A percentile compares a stretch with the other conserved stretches of the same genome.
These are phyloP conservation scores for Trichocomaceae sp. DNA, from an alignment of 2,329 filamentous ascomycete genomes.

Conservation along the genomic window DNA sequence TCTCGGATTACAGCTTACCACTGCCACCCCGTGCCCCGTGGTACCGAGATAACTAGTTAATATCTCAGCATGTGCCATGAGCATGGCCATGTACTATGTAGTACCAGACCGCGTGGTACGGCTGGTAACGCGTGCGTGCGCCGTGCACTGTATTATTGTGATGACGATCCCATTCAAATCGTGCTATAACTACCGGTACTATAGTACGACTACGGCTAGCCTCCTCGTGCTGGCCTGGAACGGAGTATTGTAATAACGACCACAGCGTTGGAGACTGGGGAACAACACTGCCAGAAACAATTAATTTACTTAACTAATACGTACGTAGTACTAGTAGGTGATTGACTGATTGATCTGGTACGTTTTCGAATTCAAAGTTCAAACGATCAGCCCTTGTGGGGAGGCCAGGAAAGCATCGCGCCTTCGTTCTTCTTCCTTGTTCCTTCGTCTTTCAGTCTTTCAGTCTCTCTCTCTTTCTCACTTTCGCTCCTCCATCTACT, in stretches of 20 bases:
- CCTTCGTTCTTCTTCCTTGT: neutral
- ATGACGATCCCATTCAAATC: neutral
- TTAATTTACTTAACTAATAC: too few species aligned
- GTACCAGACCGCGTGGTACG: too few species aligned
- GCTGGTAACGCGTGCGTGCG: neutral
- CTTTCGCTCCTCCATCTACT: neutral
- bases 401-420: neutral
- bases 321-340: too few species aligned
- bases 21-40: too few species aligned
- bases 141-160: neutral
- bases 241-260: neutral
- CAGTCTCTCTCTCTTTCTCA: neutral
- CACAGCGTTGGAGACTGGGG: neutral
- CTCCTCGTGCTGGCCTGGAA: neutral
- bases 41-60: too few species aligned
- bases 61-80: too few species aligned
- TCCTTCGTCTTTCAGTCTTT: neutral
- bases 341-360: neutral
- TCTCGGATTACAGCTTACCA: too few species aligned
- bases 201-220: neutral
- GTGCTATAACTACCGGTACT: neutral
- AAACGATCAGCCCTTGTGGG: slow-evolving; percentile 9
- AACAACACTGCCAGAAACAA: neutral
- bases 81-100: neutral
- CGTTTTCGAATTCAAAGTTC: neutral